Base-by-base conservation (phyloP, 2,329 filamentous ascomycete genomes). In the Aspergillus sp. region DNA sequence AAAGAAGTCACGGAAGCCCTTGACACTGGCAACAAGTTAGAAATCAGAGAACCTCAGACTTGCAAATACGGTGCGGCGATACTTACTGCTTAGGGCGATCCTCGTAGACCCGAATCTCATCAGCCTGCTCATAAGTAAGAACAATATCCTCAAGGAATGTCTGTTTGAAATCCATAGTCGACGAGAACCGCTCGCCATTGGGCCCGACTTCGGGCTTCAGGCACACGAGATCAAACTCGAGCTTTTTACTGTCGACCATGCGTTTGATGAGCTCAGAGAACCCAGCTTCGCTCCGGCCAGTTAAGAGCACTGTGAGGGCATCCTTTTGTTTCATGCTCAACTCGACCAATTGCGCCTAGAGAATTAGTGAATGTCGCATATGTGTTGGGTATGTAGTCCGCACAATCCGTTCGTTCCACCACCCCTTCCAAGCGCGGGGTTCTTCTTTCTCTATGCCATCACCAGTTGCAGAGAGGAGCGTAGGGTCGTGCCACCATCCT, bases 401-500 rank as follows among this genome's bases (percentile, higher is more conserved):
- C 69, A 84, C 87, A 67, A 99, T 89, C 69, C 90, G 88, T 74
- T 98, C 94, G 72, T 98, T 98, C 95, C 95, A 99, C 91, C 92
- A 97, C 41, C 93, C 93, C 60, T 91, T 82, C 94, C 94, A 99
- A 9, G 86, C 93, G 25, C 88, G 87, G 47, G 85, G 82, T 76
- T 98, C 93, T 78, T 98, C 95, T 60, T 86, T 86, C 55, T 92
- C 91, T 6, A 89, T 75, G 17, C 95, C 95, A 60, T 92, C 85
- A 56, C 95, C 95, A 1, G 93, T 97, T 2, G 93, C 89, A 11
- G 90, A 87, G 25, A 99, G 87, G 64, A 99, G 93, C 65, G 87
- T 87, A 48, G 87, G 86, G 73, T 98, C 93, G 77, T 99, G 95
- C 95, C 95, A 99, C 95, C 95, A 99, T 65, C 94, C 93, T 67